These are phyloP conservation scores for Pulveroboletus sp. DNA, from an alignment of 768 basidiomycete species.

Conservation along the genomic window DNA sequence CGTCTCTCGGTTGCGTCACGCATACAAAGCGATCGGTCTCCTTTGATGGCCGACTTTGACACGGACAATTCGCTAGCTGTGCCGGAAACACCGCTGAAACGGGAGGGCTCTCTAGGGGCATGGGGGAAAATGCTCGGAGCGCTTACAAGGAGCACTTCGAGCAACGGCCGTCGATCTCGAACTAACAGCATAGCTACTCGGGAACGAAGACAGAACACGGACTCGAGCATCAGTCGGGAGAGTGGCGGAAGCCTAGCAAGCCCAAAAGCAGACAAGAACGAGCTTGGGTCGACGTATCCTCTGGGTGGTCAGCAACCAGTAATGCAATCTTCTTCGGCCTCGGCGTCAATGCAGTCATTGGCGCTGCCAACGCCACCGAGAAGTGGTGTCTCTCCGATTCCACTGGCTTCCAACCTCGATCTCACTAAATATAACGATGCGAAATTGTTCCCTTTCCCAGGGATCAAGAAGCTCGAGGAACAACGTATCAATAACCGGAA, in stretches of 20 bases:
- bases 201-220: constrained; percentile 64
- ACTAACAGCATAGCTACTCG: constrained; percentile 72
- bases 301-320: constrained; percentile 51
- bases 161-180: constrained; percentile 71
- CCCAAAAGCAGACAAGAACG: constrained; percentile 55
- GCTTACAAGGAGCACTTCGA: constrained; percentile 63
- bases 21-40: constrained; percentile 59
- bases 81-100: constrained; percentile 50
- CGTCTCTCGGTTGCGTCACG: constrained; percentile 63
- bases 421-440: constrained; percentile 66
- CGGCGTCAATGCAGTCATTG: constrained; percentile 58
- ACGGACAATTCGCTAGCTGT: constrained; percentile 45
- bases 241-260: constrained; percentile 71
- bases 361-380: constrained; percentile 53
- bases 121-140: constrained; percentile 70
- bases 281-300: constrained; percentile 35
- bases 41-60: constrained; percentile 46
- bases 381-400: constrained; percentile 72
- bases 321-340: constrained; percentile 66
- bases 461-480: constrained; percentile 76
- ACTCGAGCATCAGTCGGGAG: constrained; percentile 72
- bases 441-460: constrained; percentile 91
- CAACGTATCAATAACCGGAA: constrained; percentile 54
- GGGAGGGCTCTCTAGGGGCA: constrained; percentile 53
- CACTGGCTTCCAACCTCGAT: constrained; percentile 68